Evolutionary conservation across 2,329 filamentous ascomycete species (phyloP).

Genomic region (Ambrosiella xylebori): DNA sequence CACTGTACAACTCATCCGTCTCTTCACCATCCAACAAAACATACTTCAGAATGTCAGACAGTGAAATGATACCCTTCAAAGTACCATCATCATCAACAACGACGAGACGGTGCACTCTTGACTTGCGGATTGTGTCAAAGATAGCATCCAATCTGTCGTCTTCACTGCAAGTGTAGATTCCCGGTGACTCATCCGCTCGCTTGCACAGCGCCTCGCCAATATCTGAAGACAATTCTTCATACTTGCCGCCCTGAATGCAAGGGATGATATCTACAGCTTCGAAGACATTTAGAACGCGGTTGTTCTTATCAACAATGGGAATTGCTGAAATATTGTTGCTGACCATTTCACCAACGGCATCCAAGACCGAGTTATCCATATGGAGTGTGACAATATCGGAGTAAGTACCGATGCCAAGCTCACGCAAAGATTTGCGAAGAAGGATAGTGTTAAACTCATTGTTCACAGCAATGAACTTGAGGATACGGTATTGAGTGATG

Average conservation of each 20-base stretch:
- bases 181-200: constrained; percentile 76
- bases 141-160: constrained; percentile 88
- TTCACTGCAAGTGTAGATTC: constrained; percentile 89
- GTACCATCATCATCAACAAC: constrained; percentile 81
- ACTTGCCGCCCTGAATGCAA: constrained; percentile 80
- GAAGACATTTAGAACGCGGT: constrained; percentile 79
- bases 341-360: constrained; percentile 87
- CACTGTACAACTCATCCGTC: constrained; percentile 20
- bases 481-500: constrained; percentile 92
- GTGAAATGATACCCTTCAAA: constrained; percentile 74
- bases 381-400: constrained; percentile 59
- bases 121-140: constrained; percentile 91
- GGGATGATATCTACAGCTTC: constrained; percentile 96
- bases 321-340: constrained; percentile 87
- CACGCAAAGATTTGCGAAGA: constrained; percentile 70
- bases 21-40: constrained; percentile 68
- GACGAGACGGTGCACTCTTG: constrained; percentile 79
- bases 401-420: constrained; percentile 77
- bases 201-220: constrained; percentile 82
- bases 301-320: constrained; percentile 69
- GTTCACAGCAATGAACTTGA: constrained; percentile 98
- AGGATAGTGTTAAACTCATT: constrained; percentile 68
- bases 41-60: constrained; percentile 94
- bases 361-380: constrained; percentile 84
- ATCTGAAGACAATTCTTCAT: constrained; percentile 72